Conservation (phyloP, 345 rosid genomes). For the Cochlearia excelsa region DNA sequence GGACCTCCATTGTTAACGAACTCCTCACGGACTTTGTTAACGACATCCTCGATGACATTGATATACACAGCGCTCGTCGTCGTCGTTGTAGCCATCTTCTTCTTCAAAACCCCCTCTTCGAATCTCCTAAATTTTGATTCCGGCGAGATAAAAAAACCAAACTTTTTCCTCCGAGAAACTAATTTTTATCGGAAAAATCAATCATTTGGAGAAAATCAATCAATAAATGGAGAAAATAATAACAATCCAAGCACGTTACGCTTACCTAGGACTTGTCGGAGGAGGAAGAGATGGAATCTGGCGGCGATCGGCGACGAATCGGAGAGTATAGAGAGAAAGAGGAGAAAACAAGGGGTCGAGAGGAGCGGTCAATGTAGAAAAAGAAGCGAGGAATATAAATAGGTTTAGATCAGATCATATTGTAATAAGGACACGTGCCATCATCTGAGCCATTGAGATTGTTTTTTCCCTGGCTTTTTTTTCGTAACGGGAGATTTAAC, state of each 20-base stretch:
- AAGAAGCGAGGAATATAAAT: conserved; percentile 85
- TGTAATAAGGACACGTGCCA: conserved; percentile 57
- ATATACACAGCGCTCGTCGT: conserved; percentile 82
- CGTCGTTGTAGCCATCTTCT: conserved; percentile 54
- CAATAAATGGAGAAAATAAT: background rate
- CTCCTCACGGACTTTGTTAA: conserved; percentile 90
- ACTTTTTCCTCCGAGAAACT: conserved; percentile 10
- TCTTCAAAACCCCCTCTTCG: conserved; percentile 9
- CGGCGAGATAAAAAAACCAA: background rate
- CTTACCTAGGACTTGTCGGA: conserved; percentile 33
- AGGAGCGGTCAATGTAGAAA: conserved; percentile 56
- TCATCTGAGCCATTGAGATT: conserved; percentile 34
- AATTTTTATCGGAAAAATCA: conserved; percentile 8
- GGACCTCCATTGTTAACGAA: conserved; percentile 78
- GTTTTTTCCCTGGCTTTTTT: background rate
- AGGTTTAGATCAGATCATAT: conserved; percentile 94
- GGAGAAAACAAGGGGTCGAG: conserved; percentile 24
- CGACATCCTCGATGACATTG: conserved; percentile 87
- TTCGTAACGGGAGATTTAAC: too few species aligned
- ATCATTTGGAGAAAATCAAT: background rate
- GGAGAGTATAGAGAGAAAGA: conserved; percentile 27
- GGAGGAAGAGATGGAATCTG: conserved; percentile 10
- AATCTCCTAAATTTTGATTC: conserved; percentile 19
- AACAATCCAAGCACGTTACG: background rate
- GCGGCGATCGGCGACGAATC: conserved; percentile 29